Evolutionary conservation across 176 grass and related monocot genomes (phyloP).

Genomic region (Oryza glumipatula): DNA sequence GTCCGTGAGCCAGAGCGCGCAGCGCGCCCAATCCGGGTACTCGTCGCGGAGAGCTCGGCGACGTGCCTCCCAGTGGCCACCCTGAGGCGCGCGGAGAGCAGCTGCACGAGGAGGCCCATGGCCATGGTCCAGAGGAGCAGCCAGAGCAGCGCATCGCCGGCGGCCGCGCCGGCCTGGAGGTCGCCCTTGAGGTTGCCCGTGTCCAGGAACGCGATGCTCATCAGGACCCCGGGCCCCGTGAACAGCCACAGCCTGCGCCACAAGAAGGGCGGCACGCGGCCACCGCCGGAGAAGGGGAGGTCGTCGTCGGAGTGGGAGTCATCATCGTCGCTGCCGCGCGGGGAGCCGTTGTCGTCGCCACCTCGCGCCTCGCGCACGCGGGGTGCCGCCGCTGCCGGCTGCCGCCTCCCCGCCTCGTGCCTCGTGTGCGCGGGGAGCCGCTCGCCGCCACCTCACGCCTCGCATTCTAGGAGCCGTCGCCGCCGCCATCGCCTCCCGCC

Average conservation of each 20-base stretch:
- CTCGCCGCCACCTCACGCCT: too few relatives aligned
- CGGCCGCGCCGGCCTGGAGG: slow-evolving; percentile 74
- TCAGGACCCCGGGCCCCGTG: slow-evolving; percentile 75
- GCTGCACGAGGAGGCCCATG: slow-evolving; percentile 82
- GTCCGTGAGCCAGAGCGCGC: slow-evolving; percentile 71
- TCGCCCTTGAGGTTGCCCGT: slow-evolving; percentile 91
- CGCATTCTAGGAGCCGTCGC: too few relatives aligned
- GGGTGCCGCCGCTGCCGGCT: too few relatives aligned
- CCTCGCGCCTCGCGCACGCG: too few relatives aligned
- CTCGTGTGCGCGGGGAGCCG: too few relatives aligned
- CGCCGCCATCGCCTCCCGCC: too few relatives aligned
- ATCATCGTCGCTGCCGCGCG: too few relatives aligned
- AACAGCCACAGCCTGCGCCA: slow-evolving; percentile 92
- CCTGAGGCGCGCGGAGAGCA: slow-evolving; percentile 69
- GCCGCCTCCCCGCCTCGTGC: too few relatives aligned
- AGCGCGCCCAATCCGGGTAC: slow-evolving; percentile 71
- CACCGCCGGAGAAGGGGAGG: not conserved
- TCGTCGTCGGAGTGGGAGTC: not conserved
- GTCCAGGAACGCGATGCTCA: slow-evolving; percentile 95
- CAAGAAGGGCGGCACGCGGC: slow-evolving; percentile 50
- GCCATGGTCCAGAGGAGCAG: slow-evolving; percentile 75
- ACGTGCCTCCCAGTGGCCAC: slow-evolving; percentile 81
- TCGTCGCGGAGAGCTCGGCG: slow-evolving; percentile 83
- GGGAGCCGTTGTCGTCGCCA: too few relatives aligned
- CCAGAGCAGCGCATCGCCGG: slow-evolving; percentile 71